Conservation (phyloP, 371 early-diverging fungal genomes). For the Nematocida sp. region DNA sequence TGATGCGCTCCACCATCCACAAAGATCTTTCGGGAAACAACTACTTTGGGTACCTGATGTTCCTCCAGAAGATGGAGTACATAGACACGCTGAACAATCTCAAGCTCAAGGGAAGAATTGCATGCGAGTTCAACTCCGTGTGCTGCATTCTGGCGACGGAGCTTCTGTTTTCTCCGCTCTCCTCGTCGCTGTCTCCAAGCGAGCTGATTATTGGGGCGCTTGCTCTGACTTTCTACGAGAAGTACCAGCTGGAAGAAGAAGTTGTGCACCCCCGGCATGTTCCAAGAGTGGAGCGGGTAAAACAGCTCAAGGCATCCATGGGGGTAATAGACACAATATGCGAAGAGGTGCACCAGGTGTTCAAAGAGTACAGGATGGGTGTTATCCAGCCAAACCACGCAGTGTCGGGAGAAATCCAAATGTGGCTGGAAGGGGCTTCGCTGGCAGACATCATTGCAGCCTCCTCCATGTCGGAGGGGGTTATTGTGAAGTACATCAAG, state of each 20-base stretch:
- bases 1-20: constrained; percentile 15
- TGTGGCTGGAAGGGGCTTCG: constrained; percentile 57
- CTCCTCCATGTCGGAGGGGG: constrained; percentile 57
- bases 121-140: constrained; percentile 61
- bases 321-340: constrained; percentile 36
- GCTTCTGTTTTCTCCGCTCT: constrained; percentile 56
- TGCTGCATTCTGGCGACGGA: constrained; percentile 62
- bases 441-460: constrained; percentile 55
- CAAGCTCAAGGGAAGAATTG: constrained; percentile 60
- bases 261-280: background rate
- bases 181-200: constrained; percentile 27
- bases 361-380: constrained; percentile 13
- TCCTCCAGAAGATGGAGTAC: constrained; percentile 53
- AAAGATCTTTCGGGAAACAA: constrained; percentile 55
- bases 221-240: constrained; percentile 57
- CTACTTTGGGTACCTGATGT: constrained; percentile 57
- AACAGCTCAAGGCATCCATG: background rate
- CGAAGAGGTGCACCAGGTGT: constrained; percentile 27
- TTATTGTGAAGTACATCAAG: constrained; percentile 61
- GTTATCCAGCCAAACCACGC: constrained; percentile 51
- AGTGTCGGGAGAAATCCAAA: constrained; percentile 52
- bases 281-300: constrained; percentile 18
- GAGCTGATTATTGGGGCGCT: constrained; percentile 54
- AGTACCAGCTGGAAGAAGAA: constrained; percentile 45
- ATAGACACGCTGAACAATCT: constrained; percentile 43